Evolutionary conservation across 768 basidiomycete species (phyloP), one percentile per base, ranked within the genome.

Genomic region (Trametes cubensis): DNA sequence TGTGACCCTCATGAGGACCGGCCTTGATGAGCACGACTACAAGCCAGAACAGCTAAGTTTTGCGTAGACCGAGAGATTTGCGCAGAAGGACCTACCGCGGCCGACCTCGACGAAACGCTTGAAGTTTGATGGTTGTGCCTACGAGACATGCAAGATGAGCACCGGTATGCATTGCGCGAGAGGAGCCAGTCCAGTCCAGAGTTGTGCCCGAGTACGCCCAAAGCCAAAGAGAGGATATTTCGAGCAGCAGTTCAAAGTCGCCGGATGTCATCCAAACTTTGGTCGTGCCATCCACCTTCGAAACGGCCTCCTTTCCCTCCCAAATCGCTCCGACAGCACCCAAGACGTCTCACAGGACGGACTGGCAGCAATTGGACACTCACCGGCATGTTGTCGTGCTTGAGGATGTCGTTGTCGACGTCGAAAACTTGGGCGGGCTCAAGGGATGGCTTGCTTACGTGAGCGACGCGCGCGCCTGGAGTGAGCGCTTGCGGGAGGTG

Each of bases 21-120:
- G 88, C 77, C 76, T 90, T 92, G 80, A 98, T 84, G 80, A 98
- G 94, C 76, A 98, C 94, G 65, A 98, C 94, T 89, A 65, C 4
- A 15, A 21, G 66, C 49, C 55, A 41, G 23, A 39, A 14, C 13
- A 17, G 4, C 45, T 21, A 47, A 21, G 25, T 50, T 2, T 46
- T 34, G 62, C 50, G 15, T 23, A 10, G 28, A 34, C 21, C 3
- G 3, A 30, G 10, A 1, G 8, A 10, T 1, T 5, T 10, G n/a
- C 18, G 3, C 14, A 15, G 21, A 30, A n/a, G 20, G 7, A 72
- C 83, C 63, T 69, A 93, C 91, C 92, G 73, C 96, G 92, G 74
- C 96, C 96, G 75, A 98, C 94, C 86, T 99, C 92, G 73, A 98
- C 95, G 79, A 96, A 98, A 65, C 94, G 92, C 79, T 89, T 88